These are phyloP conservation scores for Cystobasidiaceae sp. DNA, from an alignment of 1,284 basidiomycete species.

Conservation along the genomic window DNA sequence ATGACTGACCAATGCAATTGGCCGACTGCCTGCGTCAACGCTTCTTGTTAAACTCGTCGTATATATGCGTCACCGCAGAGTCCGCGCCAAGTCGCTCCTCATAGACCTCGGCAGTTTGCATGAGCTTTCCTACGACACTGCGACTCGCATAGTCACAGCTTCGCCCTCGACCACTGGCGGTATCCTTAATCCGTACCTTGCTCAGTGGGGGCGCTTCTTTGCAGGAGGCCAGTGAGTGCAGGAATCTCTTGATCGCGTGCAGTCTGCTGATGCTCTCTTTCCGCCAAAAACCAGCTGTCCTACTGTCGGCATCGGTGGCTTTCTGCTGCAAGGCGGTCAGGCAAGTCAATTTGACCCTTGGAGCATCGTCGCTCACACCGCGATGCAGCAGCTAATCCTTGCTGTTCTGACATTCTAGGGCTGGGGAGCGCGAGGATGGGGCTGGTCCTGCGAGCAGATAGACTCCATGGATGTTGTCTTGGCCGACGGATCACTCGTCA, in stretches of 20 bases:
- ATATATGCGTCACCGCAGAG: no score
- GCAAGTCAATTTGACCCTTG: no score
- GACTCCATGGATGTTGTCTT: conserved; percentile 43
- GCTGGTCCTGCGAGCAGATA: conserved; percentile 42
- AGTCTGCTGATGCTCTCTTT: conserved; percentile 38
- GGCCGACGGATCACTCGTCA: conserved; percentile 40
- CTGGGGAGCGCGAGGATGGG: conserved; percentile 33
- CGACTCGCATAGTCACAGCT: background rate
- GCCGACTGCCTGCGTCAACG: no score
- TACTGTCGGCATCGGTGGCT: no score
- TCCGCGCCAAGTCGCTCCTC: background rate
- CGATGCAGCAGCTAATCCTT: no score
- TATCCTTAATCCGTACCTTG: conserved; percentile 1
- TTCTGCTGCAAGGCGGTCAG: background rate
- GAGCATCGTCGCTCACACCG: no score
- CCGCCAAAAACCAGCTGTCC: no score
- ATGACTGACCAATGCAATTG: no score
- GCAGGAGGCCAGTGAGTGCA: conserved; percentile 2
- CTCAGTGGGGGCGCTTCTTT: background rate
- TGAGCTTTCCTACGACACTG: background rate
- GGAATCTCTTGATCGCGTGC: background rate
- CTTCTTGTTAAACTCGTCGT: no score
- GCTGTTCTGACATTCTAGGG: no score
- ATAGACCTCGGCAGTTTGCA: background rate
- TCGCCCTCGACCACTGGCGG: conserved; percentile 1